These are phyloP conservation scores for Chalciporus sp. DNA, from an alignment of 1,284 basidiomycete species.

Conservation along the genomic window DNA sequence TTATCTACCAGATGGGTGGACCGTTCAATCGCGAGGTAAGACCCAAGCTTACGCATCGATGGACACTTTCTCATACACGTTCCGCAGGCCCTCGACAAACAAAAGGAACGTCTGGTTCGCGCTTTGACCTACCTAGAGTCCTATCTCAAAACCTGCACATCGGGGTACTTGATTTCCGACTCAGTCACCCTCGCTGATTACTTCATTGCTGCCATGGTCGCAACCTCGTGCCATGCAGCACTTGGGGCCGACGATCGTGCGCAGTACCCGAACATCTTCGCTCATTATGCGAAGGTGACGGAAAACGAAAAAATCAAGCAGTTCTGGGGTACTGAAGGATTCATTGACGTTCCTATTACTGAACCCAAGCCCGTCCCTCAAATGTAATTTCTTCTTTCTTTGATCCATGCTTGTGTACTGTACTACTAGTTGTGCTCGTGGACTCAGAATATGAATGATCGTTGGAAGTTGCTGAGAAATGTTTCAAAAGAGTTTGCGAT, in stretches of 20 bases:
- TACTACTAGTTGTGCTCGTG: too few species aligned
- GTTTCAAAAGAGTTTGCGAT: too few species aligned
- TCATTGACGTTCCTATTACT: background rate
- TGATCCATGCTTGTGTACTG: background rate
- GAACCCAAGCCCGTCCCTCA: slow-evolving; percentile 1
- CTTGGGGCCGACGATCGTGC: slow-evolving; percentile 42
- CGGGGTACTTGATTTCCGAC: slow-evolving; percentile 51
- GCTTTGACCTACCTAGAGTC: slow-evolving; percentile 44
- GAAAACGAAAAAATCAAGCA: slow-evolving; percentile 45
- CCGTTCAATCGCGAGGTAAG: slow-evolving; percentile 7
- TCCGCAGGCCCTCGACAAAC: background rate
- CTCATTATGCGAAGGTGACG: slow-evolving; percentile 50
- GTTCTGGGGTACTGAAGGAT: slow-evolving; percentile 4
- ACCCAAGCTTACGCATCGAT: background rate
- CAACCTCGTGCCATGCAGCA: slow-evolving; percentile 26
- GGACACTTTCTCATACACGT: too few species aligned
- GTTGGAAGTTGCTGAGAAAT: too few species aligned
- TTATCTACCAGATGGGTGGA: background rate
- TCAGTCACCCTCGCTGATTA: slow-evolving; percentile 63
- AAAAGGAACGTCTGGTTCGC: slow-evolving; percentile 18
- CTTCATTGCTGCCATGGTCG: slow-evolving; percentile 43
- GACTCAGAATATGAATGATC: too few species aligned
- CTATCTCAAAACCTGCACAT: slow-evolving; percentile 47
- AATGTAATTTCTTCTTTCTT: too few species aligned
- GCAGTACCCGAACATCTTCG: slow-evolving; percentile 48